Base-by-base conservation (phyloP, 306 rosid genomes). In the Begonia loranthoides region DNA sequence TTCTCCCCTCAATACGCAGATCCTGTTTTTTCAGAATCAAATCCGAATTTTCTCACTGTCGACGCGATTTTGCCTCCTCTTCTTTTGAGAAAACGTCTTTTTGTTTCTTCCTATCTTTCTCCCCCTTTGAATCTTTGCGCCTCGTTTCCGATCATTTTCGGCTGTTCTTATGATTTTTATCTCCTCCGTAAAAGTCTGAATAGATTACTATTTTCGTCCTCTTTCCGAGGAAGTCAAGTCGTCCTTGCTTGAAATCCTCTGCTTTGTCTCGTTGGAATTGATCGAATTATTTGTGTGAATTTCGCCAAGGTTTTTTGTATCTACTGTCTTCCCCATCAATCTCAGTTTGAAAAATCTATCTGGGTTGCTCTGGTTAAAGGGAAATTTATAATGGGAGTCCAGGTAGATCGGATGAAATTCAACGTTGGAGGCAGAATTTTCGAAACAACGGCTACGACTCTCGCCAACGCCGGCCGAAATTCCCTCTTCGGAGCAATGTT, bases 361-460 rank as follows among this genome's bases (percentile, higher is more conserved):
- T n/a, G 45, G 45, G 2, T 41, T 41, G 5, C 1, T 41, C n/a
- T 9, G 45, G 45, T 9, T 9, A 9, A 41, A 9, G 11, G 13
- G 11, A 59, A 72, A 39, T 54, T 22, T 49, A 63, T 50, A 56
- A 90, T 85, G 95, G 87, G 81, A 21, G 54, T 73, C 28, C 83
- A 61, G 49, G 78, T 56, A 51, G 94, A 90, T 75, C 69, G 71
- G 49, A 76, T 90, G 60, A 80, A 70, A 69, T 80, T 90, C 81
- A 86, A 90, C 50, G 93, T 90, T 0, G 96, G 96, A 60, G 99
- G 96, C 63, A 83, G 88, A 70, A 71, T 83, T 54, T 78, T 90
- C 39, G 99, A 86, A 62, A 90, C 99, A 7, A 80, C 96, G 0
- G 53, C 79, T 13, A 90, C 99, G 59, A 90, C 99, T 13, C 79